Evolutionary conservation across 345 rosid species (phyloP).

Genomic region (Pelargonium nanum): DNA sequence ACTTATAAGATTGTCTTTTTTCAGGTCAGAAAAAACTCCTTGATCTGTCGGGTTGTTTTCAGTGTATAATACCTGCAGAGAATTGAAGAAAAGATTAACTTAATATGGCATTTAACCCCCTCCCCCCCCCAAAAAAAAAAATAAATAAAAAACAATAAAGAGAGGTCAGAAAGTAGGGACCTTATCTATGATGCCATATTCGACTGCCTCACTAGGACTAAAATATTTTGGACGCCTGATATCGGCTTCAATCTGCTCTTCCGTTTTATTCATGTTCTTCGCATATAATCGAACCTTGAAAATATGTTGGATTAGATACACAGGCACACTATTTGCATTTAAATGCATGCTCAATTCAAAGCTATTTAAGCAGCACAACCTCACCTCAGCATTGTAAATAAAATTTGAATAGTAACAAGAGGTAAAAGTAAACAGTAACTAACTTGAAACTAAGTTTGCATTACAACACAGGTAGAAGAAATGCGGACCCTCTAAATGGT

Average conservation of each 20-base stretch:
- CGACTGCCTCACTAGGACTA: conserved; percentile 65
- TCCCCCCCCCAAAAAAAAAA: too few relatives aligned
- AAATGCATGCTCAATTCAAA: not conserved
- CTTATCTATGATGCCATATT: conserved; percentile 92
- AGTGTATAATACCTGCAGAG: conserved; percentile 62
- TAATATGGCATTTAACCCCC: not conserved
- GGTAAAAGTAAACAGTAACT: too few relatives aligned
- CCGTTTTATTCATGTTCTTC: conserved; percentile 58
- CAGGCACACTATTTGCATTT: not conserved
- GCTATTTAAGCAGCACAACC: not conserved
- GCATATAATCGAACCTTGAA: conserved; percentile 65
- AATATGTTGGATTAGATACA: not conserved
- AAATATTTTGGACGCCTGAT: conserved; percentile 78
- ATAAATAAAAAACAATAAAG: not conserved
- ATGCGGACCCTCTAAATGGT: too few relatives aligned
- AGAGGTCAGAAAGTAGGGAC: conserved; percentile 18
- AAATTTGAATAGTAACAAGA: not conserved
- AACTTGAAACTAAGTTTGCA: too few relatives aligned
- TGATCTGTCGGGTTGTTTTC: conserved; percentile 53
- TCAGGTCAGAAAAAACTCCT: conserved; percentile 57
- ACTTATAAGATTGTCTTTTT: conserved; percentile 44
- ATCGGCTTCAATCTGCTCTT: conserved; percentile 76
- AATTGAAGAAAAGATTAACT: conserved; percentile 6
- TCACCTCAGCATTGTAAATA: not conserved
- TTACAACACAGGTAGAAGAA: too few relatives aligned